Evolutionary conservation across 1,284 basidiomycete species (phyloP).

Genomic region (Cutaneotrichosporon sp.): DNA sequence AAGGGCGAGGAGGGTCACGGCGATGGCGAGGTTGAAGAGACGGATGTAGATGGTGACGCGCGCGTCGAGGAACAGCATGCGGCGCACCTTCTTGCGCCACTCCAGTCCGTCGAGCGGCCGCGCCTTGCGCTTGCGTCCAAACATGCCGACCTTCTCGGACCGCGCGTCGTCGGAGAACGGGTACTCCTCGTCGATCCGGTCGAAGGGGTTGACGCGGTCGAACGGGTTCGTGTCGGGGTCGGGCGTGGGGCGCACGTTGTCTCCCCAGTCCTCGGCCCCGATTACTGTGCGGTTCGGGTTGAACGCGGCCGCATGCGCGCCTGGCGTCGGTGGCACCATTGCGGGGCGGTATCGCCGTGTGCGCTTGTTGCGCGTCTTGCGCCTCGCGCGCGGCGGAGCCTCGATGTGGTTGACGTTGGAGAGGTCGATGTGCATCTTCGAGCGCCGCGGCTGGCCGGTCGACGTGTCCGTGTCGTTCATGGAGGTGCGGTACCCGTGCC

Average conservation of each 20-base stretch:
- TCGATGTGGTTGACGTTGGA: background rate
- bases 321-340: slow-evolving; percentile 21
- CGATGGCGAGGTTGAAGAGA: slow-evolving; percentile 56
- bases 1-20: slow-evolving; percentile 53
- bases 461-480: slow-evolving; percentile 2
- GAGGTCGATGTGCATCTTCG: background rate
- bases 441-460: background rate
- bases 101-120: slow-evolving; percentile 23
- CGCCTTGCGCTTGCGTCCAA: slow-evolving; percentile 7
- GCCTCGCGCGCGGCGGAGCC: slow-evolving; percentile 1
- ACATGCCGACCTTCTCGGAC: slow-evolving; percentile 13
- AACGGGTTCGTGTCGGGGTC: slow-evolving; percentile 19
- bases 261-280: slow-evolving; percentile 12
- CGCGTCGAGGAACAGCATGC: slow-evolving; percentile 54
- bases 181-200: slow-evolving; percentile 27
- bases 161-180: slow-evolving; percentile 10
- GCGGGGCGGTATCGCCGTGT: slow-evolving; percentile 18
- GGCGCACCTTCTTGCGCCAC: slow-evolving; percentile 43
- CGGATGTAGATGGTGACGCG: slow-evolving; percentile 59
- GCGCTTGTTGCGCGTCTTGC: slow-evolving; percentile 8
- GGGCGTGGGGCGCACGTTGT: slow-evolving; percentile 7
- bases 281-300: slow-evolving; percentile 5
- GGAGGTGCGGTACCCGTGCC: background rate
- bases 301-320: background rate
- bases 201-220: slow-evolving; percentile 25